phyloP scores from a whole-genome alignment of 2,329 filamentous ascomycete species.

The Grosmannia huntii region DNA sequence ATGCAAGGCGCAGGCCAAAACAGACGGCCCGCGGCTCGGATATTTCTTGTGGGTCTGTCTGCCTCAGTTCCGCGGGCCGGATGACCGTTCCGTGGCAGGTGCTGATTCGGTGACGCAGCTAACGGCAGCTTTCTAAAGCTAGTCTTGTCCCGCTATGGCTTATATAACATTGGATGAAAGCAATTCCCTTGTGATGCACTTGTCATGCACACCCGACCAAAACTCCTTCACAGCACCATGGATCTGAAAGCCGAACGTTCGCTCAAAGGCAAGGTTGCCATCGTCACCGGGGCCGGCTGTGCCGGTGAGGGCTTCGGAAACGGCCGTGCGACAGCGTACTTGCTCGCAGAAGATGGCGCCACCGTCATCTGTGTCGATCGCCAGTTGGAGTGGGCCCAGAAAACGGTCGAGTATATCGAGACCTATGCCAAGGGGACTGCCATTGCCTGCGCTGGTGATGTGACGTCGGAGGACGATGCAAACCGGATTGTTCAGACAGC shows the following conservation, averaged over 20 bases:
- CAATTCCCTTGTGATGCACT: no score
- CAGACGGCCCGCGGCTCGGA: no score
- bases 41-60: no score
- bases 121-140: no score
- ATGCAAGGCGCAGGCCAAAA: no score
- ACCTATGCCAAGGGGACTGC: slow-evolving; percentile 14
- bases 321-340: slow-evolving; percentile 13
- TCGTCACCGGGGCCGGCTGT: slow-evolving; percentile 14
- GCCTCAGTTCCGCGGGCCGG: no score
- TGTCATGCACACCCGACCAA: no score
- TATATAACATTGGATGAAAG: no score
- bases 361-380: slow-evolving; percentile 13
- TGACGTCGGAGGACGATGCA: slow-evolving; percentile 42
- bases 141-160: no score
- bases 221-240: neutral
- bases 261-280: slow-evolving; percentile 9
- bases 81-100: no score
- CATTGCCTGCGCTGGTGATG: slow-evolving; percentile 34
- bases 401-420: slow-evolving; percentile 10
- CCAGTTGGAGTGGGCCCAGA: slow-evolving; percentile 7
- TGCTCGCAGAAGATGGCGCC: slow-evolving; percentile 14
- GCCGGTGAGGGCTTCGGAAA: slow-evolving; percentile 12
- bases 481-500: slow-evolving; percentile 26
- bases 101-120: no score
- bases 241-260: neutral